Percentiles rank a stretch among this genome's conserved stretches.
phyloP scores from a whole-genome alignment of 1,284 basidiomycete genomes.

The Ceratobasidium sp. region DNA sequence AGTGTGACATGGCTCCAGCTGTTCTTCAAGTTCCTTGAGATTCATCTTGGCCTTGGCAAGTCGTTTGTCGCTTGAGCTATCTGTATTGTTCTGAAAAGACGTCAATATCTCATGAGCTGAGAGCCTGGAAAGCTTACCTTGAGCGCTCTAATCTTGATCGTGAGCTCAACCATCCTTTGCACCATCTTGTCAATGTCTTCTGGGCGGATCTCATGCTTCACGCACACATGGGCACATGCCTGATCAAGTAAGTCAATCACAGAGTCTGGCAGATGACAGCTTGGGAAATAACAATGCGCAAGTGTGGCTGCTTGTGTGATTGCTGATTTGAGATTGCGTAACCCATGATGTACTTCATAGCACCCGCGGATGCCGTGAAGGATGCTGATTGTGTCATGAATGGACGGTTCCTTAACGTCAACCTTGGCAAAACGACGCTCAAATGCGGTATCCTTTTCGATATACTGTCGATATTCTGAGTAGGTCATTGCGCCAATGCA shows the following conservation, averaged over 20 bases:
- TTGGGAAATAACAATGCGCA: conserved; percentile 94
- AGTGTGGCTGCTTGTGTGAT: conserved; percentile 92
- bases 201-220: conserved; percentile 93
- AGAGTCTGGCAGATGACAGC: conserved; percentile 86
- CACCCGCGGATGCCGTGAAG: conserved; percentile 91
- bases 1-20: conserved; percentile 89
- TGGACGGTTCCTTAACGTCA: conserved; percentile 90
- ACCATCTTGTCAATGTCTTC: conserved; percentile 97
- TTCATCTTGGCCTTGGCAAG: conserved; percentile 83
- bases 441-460: conserved; percentile 94
- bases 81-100: conserved; percentile 77
- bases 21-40: conserved; percentile 88
- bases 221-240: conserved; percentile 91
- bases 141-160: conserved; percentile 96
- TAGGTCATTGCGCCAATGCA: conserved; percentile 96
- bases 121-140: conserved; percentile 60
- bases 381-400: conserved; percentile 93
- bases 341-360: conserved; percentile 82
- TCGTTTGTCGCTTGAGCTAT: conserved; percentile 89
- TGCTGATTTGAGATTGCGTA: conserved; percentile 90
- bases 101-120: no score
- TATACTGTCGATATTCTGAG: conserved; percentile 94
- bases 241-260: conserved; percentile 96
- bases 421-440: conserved; percentile 97
- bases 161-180: conserved; percentile 89